Evolutionary conservation across 2,329 filamentous ascomycete species (phyloP).

Genomic region (Aureobasidium leucospermi): DNA sequence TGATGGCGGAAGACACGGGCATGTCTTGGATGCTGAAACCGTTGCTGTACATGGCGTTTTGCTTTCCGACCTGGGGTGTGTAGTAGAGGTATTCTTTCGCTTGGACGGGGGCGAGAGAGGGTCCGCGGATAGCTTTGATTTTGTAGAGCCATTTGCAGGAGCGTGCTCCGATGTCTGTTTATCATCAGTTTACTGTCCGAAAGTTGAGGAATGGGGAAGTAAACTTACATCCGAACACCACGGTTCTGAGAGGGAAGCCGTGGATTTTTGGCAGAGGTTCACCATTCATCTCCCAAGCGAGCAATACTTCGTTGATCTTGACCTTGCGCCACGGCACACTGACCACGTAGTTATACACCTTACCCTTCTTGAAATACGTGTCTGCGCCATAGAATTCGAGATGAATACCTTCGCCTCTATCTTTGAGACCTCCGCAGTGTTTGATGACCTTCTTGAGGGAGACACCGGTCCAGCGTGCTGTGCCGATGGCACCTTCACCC

Average conservation of each 20-base stretch:
- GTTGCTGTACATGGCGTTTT: constrained; percentile 52
- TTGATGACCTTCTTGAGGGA: constrained; percentile 65
- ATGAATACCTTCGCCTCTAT: constrained; percentile 45
- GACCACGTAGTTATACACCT: constrained; percentile 60
- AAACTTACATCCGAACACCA: constrained; percentile 49
- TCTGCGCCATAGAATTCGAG: constrained; percentile 64
- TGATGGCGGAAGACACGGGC: constrained; percentile 61
- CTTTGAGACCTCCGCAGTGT: constrained; percentile 54
- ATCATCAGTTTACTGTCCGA: no score
- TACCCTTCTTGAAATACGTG: constrained; percentile 63
- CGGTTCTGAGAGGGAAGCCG: constrained; percentile 54
- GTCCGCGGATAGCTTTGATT: constrained; percentile 52
- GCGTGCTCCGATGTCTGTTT: constrained; percentile 55
- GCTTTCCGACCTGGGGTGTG: constrained; percentile 60
- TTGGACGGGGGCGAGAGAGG: constrained; percentile 55
- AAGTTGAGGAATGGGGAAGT: no score
- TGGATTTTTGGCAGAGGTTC: constrained; percentile 58
- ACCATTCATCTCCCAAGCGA: constrained; percentile 68
- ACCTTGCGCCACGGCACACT: constrained; percentile 62
- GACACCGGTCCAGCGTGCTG: constrained; percentile 55
- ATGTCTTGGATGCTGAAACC: constrained; percentile 65
- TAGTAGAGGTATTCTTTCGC: constrained; percentile 62
- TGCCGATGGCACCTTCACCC: constrained; percentile 63
- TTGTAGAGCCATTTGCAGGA: constrained; percentile 57
- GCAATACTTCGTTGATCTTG: constrained; percentile 57